These are phyloP conservation scores for Penicillium sp. DNA, from an alignment of 2,329 filamentous ascomycete genomes.

Conservation along the genomic window DNA sequence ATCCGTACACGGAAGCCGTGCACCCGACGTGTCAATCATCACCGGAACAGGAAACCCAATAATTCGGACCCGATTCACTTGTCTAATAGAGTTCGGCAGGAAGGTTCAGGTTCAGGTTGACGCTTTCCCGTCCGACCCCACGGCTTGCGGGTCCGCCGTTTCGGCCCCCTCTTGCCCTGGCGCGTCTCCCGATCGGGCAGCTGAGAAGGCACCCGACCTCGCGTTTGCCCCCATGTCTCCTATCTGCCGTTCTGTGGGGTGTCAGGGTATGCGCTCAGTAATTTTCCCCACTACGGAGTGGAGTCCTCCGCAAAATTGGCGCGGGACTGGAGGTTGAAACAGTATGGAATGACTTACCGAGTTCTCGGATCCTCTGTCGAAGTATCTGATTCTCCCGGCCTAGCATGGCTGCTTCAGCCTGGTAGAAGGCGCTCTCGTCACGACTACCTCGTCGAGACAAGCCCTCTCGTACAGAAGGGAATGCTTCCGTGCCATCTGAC, in stretches of 20 bases:
- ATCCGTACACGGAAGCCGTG: not conserved
- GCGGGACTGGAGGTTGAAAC: not conserved
- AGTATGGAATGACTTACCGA: conserved; percentile 34
- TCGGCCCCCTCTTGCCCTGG: conserved; percentile 20
- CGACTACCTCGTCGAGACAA: conserved; percentile 38
- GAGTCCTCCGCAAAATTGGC: not conserved
- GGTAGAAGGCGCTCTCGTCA: conserved; percentile 47
- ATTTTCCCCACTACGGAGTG: not conserved
- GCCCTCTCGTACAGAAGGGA: conserved; percentile 26
- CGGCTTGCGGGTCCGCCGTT: conserved; percentile 15
- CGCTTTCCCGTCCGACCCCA: conserved; percentile 19
- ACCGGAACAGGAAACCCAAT: not conserved
- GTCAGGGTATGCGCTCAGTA: not conserved
- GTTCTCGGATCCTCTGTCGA: conserved; percentile 44
- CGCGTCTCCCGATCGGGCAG: conserved; percentile 5
- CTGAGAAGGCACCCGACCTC: conserved; percentile 3
- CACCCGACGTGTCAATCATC: not conserved
- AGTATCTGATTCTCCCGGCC: conserved; percentile 49
- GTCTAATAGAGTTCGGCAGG: not conserved
- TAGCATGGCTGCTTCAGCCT: conserved; percentile 46
- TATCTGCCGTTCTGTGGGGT: conserved; percentile 21
- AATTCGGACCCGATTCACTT: not conserved
- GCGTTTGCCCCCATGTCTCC: conserved; percentile 13
- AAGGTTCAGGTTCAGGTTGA: conserved; percentile 3
- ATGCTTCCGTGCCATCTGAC: conserved; percentile 25